phyloP scores from a whole-genome alignment of 495 filamentous ascomycete species.

The Penicillium parvum region DNA sequence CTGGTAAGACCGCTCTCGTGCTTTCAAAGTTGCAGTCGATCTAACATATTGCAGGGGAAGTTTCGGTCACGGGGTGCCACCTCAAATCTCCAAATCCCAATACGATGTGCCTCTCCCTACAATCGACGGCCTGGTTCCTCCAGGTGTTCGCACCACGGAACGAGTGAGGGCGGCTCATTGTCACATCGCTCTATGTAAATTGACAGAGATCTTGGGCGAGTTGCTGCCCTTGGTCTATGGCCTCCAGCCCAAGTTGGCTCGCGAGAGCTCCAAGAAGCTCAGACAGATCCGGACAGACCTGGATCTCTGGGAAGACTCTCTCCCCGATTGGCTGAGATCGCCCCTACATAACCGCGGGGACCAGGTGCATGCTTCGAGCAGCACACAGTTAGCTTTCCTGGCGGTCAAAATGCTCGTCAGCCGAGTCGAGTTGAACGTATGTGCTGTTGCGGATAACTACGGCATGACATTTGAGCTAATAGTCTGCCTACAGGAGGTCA shows the following conservation, averaged over 20 bases:
- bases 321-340: conserved; percentile 39
- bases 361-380: conserved; percentile 41
- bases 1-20: conserved; percentile 30
- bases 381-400: conserved; percentile 48
- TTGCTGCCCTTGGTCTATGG: conserved; percentile 49
- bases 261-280: conserved; percentile 40
- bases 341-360: conserved; percentile 28
- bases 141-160: conserved; percentile 32
- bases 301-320: conserved; percentile 45
- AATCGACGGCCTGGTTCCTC: conserved; percentile 35
- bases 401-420: conserved; percentile 50
- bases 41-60: conserved; percentile 38
- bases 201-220: conserved; percentile 51
- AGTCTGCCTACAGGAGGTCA: conserved; percentile 32
- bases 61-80: conserved; percentile 49
- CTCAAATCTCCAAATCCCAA: conserved; percentile 45
- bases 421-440: conserved; percentile 47
- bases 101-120: conserved; percentile 53
- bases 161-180: conserved; percentile 44
- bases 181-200: conserved; percentile 47
- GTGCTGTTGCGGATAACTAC: not conserved
- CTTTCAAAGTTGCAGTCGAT: not conserved
- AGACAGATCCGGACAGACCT: conserved; percentile 42
- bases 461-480: conserved; percentile 2
- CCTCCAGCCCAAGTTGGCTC: conserved; percentile 35